Evolutionary conservation across 371 early-diverging fungal species (phyloP).

Genomic region (Basidiobolus meristosporus): DNA sequence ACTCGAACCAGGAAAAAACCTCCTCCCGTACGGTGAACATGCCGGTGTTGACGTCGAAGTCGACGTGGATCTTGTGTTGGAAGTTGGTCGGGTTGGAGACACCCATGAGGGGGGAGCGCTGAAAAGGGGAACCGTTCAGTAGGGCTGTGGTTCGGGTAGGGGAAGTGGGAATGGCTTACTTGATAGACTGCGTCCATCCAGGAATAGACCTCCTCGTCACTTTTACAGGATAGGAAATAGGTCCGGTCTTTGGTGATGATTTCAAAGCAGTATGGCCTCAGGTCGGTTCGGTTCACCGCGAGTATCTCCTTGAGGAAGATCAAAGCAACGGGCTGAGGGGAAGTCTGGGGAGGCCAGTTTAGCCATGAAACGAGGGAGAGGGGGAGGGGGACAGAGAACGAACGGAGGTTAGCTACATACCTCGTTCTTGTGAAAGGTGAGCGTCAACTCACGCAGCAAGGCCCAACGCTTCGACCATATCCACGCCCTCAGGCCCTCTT

Average conservation of each 20-base stretch:
- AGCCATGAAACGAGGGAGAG: background rate
- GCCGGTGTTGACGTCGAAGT: slow-evolving; percentile 88
- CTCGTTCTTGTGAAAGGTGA: slow-evolving; percentile 88
- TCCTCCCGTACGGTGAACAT: slow-evolving; percentile 80
- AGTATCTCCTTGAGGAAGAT: slow-evolving; percentile 78
- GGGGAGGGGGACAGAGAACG: background rate
- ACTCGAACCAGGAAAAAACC: too few species aligned
- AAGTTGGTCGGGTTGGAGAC: slow-evolving; percentile 89
- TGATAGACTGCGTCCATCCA: slow-evolving; percentile 93
- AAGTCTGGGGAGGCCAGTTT: slow-evolving; percentile 21
- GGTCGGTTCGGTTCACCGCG: slow-evolving; percentile 63
- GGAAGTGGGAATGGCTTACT: slow-evolving; percentile 11
- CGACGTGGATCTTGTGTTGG: slow-evolving; percentile 90
- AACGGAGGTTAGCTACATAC: slow-evolving; percentile 13
- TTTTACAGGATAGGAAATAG: slow-evolving; percentile 70
- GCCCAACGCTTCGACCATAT: slow-evolving; percentile 91
- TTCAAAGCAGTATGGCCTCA: slow-evolving; percentile 80
- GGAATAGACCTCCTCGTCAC: slow-evolving; percentile 86
- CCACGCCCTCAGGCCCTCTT: slow-evolving; percentile 73
- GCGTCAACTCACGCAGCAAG: slow-evolving; percentile 74
- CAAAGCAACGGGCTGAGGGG: slow-evolving; percentile 46
- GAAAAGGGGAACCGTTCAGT: background rate
- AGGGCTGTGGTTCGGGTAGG: too few species aligned
- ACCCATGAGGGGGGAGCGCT: slow-evolving; percentile 68
- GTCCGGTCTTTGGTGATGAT: slow-evolving; percentile 68